phyloP scores from a whole-genome alignment of 306 rosid genomes.

The Glycine soja region DNA sequence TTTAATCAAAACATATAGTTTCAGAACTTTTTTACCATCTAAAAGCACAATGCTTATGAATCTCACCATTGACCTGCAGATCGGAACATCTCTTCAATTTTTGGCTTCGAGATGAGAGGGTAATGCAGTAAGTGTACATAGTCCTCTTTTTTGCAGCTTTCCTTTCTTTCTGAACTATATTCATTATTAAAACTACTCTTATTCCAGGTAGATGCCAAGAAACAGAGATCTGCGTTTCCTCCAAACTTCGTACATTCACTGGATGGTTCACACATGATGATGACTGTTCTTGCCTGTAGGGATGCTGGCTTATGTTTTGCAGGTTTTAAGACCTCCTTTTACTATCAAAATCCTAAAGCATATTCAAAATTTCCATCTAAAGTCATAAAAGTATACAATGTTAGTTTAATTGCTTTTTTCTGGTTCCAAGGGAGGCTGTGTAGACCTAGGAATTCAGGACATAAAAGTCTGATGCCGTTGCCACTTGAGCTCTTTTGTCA shows the following conservation, averaged over 20 bases:
- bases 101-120: conserved; percentile 83
- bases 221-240: conserved; percentile 90
- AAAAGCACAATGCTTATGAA: conserved; percentile 32
- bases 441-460: conserved; percentile 26
- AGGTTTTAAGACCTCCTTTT: conserved; percentile 57
- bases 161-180: conserved; percentile 34
- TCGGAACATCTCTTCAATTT: conserved; percentile 83
- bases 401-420: neutral
- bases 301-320: conserved; percentile 87
- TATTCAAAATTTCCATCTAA: conserved; percentile 20
- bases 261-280: conserved; percentile 90
- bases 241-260: conserved; percentile 89
- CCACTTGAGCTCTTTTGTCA: neutral
- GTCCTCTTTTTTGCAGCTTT: conserved; percentile 16
- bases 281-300: conserved; percentile 89
- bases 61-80: conserved; percentile 58
- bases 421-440: neutral
- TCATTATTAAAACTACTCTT: conserved; percentile 32
- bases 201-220: conserved; percentile 73
- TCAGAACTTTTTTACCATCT: neutral
- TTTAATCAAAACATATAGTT: conserved; percentile 10
- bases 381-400: neutral
- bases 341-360: neutral
- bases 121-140: conserved; percentile 53
- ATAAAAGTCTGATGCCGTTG: neutral